Base-by-base conservation (phyloP, 805 yeast genomes). In the Wickerhamomyces strasburgensis region DNA sequence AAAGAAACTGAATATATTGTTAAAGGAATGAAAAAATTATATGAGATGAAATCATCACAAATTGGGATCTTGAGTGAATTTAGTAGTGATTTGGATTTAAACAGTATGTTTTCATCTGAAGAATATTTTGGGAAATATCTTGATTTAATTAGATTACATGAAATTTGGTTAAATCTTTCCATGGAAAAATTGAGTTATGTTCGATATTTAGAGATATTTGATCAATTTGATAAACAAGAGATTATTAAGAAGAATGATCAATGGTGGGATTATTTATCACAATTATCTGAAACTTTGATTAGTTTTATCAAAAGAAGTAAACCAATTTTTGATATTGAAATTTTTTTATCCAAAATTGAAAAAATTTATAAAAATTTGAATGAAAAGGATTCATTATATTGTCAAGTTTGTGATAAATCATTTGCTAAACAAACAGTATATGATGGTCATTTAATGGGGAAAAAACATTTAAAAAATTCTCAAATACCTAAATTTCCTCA, bases 351-450 rank as follows among this genome's bases (percentile, higher is more conserved):
- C 16, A 21, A 39, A 16, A 18, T 53, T 21, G 33, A 42, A 24
- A 15, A 38, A 27, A 33, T 51, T 37, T 34, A 54, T 27, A 35
- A 46, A 24, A 26, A 15, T 21, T 11, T n/a, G 14, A 34, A 26
- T 3, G 52, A 40, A 5, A 34, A 49, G n/a, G 42, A 46, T 3
- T 60, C 58, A 18, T 40, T 73, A 1, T 82, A 57, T 46, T 90
- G 97, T 54, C 44, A 57, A 5, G 68, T 72, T 0, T 90, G 97
- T 54, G 67, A 72, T 19, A 82, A 75, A 51, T 39, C 50, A 14
- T 88, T 85, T 54, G 62, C 83, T 11, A 80, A 81, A 35, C 62
- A 62, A 19, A 61, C 87, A 0, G 93, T 84, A 0, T 88, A 67
- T 53, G 59, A 70, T 4, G 78, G 73, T 3, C 97, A 90, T 65